Conservation (phyloP, 768 basidiomycete genomes). For the Tremella yokohamensis region DNA sequence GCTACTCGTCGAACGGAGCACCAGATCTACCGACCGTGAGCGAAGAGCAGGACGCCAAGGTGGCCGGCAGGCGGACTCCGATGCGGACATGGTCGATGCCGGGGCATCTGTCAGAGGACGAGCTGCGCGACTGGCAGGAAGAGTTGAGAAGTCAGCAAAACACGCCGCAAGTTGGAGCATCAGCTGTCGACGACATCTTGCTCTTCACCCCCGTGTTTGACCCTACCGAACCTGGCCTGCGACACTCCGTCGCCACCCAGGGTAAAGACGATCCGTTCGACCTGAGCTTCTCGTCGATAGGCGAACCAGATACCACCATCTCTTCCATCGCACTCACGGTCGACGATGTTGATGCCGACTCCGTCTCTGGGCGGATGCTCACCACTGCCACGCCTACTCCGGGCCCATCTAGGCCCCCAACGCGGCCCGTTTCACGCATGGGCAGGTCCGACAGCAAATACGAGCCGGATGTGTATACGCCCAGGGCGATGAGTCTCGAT, state of each 20-base stretch:
- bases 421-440: conserved; percentile 6
- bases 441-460: conserved; percentile 12
- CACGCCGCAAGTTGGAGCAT: neutral
- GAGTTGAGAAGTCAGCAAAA: conserved; percentile 23
- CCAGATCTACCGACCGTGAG: too few relatives aligned
- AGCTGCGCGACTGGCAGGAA: conserved; percentile 31
- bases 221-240: neutral
- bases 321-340: conserved; percentile 2
- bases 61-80: conserved; percentile 2
- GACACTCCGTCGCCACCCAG: neutral
- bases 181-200: neutral
- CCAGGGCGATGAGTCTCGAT: conserved; percentile 10
- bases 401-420: neutral
- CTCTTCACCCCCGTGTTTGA: neutral
- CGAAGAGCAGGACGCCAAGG: neutral
- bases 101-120: conserved; percentile 35
- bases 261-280: conserved; percentile 1
- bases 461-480: neutral
- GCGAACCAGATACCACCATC: neutral
- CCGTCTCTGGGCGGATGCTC: neutral
- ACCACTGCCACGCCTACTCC: conserved; percentile 3
- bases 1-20: neutral
- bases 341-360: neutral
- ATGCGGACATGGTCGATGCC: conserved; percentile 35
- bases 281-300: neutral